Conservation (phyloP, 129 eudicot species). For the Saussurea involucrata region DNA sequence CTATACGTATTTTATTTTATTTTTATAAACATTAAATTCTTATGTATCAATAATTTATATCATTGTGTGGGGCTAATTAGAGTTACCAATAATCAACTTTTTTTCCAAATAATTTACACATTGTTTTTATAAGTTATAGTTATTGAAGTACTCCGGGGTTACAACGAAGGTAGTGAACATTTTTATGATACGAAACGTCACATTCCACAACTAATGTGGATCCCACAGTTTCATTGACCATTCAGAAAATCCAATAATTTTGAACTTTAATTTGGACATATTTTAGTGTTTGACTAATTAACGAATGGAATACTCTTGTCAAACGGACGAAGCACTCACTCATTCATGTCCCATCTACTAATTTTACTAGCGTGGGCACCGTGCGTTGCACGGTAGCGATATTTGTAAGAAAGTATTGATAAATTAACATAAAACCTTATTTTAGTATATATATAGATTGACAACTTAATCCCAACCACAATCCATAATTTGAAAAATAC, state of each 20-base stretch:
- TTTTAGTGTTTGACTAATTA: conserved; percentile 21
- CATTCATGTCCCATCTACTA: not conserved
- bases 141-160: no score
- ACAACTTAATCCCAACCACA: no score
- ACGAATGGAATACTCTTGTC: not conserved
- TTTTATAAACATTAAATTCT: not conserved
- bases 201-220: not conserved
- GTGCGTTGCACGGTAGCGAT: no score
- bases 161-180: not conserved
- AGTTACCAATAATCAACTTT: no score
- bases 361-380: no score
- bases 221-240: conserved; percentile 3
- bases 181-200: not conserved
- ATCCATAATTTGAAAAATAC: no score
- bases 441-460: no score
- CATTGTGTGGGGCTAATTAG: no score
- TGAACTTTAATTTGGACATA: conserved; percentile 5
- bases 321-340: conserved; percentile 21
- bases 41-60: not conserved
- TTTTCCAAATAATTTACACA: no score
- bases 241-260: conserved; percentile 3
- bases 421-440: no score
- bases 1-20: no score
- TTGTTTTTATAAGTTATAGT: not conserved
- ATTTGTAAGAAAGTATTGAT: no score